phyloP scores from a whole-genome alignment of 192 early-diverging fungal species.

The Coemansia sp. region DNA sequence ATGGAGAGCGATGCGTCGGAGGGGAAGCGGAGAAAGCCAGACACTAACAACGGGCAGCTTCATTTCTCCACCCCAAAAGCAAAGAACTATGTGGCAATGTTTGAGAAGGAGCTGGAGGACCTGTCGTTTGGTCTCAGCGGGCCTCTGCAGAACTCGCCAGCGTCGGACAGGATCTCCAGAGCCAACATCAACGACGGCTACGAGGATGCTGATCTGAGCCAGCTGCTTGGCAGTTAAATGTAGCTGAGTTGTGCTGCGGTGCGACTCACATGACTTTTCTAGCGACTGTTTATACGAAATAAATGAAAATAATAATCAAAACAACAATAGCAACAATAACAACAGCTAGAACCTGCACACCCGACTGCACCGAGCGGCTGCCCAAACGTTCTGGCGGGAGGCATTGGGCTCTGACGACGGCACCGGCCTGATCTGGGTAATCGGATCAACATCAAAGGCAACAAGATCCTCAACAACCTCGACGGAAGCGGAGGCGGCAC shows the following conservation, averaged over 20 bases:
- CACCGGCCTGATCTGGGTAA: constrained; percentile 32
- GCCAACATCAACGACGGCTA: constrained; percentile 23
- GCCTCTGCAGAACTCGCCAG: constrained; percentile 35
- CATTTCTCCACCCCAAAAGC: background rate
- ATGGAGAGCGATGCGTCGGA: constrained; percentile 22
- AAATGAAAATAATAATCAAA: background rate
- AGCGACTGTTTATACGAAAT: background rate
- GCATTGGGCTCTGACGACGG: constrained; percentile 5
- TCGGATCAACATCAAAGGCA: constrained; percentile 48
- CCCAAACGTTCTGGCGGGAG: constrained; percentile 41
- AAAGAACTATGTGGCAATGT: constrained; percentile 38
- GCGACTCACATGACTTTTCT: background rate
- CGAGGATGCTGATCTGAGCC: constrained; percentile 19
- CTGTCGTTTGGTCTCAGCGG: constrained; percentile 29
- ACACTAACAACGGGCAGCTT: background rate
- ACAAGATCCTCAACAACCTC: constrained; percentile 45
- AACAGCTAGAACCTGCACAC: constrained; percentile 27
- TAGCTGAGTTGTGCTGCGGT: background rate
- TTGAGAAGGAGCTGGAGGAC: constrained; percentile 38
- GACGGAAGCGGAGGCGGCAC: background rate
- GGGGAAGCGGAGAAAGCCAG: constrained; percentile 21
- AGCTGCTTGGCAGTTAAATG: constrained; percentile 14
- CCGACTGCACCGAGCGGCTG: constrained; percentile 27
- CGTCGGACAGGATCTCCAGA: constrained; percentile 28
- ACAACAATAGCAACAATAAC: background rate